Evolutionary conservation across 257 asterid genomes (phyloP).

Genomic region (Jaltomata sinuosa): DNA sequence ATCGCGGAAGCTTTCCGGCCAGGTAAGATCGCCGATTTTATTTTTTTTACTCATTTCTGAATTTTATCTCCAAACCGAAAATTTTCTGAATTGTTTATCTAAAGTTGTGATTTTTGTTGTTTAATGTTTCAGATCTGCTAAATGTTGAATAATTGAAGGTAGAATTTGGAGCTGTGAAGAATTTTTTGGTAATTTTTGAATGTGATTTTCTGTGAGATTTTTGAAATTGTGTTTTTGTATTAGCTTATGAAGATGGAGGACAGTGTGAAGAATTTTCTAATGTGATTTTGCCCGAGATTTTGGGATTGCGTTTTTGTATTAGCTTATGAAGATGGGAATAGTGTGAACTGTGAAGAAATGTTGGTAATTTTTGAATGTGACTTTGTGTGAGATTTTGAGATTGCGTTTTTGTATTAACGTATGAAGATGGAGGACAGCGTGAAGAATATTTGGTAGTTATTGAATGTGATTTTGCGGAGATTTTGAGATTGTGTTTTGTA

Average conservation of each 20-base stretch:
- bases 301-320: too few species aligned
- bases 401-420: constrained; percentile 13
- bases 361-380: constrained; percentile 21
- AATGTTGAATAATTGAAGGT: constrained; percentile 19
- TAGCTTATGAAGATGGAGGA: too few species aligned
- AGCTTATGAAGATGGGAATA: too few species aligned
- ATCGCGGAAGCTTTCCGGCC: constrained; percentile 7
- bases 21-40: constrained; percentile 22
- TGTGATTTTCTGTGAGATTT: too few species aligned
- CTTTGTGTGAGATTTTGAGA: constrained; percentile 17
- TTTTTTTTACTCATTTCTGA: neutral
- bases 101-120: constrained; percentile 6
- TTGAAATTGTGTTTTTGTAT: too few species aligned
- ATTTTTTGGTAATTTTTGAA: neutral
- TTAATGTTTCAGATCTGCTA: constrained; percentile 55
- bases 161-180: neutral
- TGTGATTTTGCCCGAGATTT: too few species aligned
- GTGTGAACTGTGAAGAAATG: neutral
- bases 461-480: too few species aligned
- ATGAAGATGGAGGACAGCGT: constrained; percentile 64
- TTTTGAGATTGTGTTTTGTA: too few species aligned
- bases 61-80: neutral
- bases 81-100: neutral
- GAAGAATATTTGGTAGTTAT: too few species aligned
- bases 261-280: neutral